Base-by-base conservation (phyloP, 257 asterid species). In the Plantago major region DNA sequence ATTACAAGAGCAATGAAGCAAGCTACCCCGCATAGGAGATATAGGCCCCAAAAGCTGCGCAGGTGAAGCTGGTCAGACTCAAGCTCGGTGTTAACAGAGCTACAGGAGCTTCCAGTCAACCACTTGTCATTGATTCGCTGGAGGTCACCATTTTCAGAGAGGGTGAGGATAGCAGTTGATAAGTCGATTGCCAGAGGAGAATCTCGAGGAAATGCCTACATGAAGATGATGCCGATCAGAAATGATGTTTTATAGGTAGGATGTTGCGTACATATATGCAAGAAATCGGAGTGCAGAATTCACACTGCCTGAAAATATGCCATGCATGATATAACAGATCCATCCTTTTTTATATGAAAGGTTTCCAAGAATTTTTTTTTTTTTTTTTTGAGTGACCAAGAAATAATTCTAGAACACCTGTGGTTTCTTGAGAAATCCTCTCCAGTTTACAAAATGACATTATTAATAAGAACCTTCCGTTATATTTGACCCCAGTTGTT, bases 101-200 rank as follows among this genome's bases (percentile, higher is more conserved):
- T 66, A 71, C 97, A 90, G 2, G 73, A 58, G 45, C 79, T 66
- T 28, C 72, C 73, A 10, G 90, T 83, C 63, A 93, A 67, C 99
- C 99, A 93, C 70, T 93, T 93, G 83, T 93, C 97, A 68, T 87
- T 95, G 62, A 93, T 89, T 42, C 95, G 68, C 64, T 93, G 97
- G 73, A 93, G 95, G 28, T 93, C 99, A 54, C 99, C 99, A 15
- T 83, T 87, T 71, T 89, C 99, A 9, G 97, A 87, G n/a, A 93
- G 84, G 3, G 86, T 67, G 37, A 93, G 58, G 57, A 83, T 83
- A 1, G 90, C 85, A 14, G 90, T 83, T 9, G 90, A 83, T 45
- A 83, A 64, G 78, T 83, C 90, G 16, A 76, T 63, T 1, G 87
- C 81, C 61, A 83, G 72, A 11, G 90, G 85, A 42, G 90, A 83